These are phyloP conservation scores for Leptomonas pyrrhocoris DNA, from an alignment of 208 protist genomes.

Conservation along the genomic window DNA sequence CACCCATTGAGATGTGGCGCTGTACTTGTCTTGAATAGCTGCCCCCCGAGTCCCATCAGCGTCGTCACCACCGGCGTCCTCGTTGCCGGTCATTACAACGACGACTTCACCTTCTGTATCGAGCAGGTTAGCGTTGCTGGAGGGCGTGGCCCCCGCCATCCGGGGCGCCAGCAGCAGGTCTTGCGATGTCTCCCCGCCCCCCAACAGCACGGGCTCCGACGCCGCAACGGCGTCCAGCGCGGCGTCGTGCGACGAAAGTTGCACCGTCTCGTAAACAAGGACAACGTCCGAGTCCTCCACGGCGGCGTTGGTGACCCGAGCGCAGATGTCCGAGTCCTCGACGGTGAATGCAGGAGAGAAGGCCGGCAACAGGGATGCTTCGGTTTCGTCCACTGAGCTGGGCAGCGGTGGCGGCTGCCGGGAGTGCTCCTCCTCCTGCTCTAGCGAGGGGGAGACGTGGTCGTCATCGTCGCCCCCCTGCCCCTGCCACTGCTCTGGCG, in stretches of 20 bases:
- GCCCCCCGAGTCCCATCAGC: conserved; percentile 1
- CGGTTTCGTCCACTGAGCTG: background rate
- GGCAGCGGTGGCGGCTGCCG: conserved; percentile 3
- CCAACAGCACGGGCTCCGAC: background rate
- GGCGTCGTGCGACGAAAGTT: background rate
- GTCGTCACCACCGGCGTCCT: background rate
- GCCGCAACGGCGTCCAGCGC: background rate
- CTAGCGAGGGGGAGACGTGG: conserved; percentile 1
- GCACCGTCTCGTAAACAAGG: background rate
- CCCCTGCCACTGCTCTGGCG: background rate
- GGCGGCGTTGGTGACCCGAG: background rate
- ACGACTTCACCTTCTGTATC: background rate
- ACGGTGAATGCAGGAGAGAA: background rate
- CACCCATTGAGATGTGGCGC: conserved; percentile 21
- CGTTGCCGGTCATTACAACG: background rate
- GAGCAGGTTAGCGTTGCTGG: background rate
- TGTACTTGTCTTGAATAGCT: conserved; percentile 31
- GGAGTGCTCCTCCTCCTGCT: background rate
- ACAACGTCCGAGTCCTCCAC: background rate
- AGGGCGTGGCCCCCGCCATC: background rate
- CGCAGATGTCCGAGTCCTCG: background rate
- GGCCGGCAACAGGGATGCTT: background rate
- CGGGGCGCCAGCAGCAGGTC: background rate
- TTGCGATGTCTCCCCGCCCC: conserved; percentile 10
- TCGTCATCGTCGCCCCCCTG: background rate